These are phyloP conservation scores for Firmiana major DNA, from an alignment of 345 rosid species.

Conservation along the genomic window DNA sequence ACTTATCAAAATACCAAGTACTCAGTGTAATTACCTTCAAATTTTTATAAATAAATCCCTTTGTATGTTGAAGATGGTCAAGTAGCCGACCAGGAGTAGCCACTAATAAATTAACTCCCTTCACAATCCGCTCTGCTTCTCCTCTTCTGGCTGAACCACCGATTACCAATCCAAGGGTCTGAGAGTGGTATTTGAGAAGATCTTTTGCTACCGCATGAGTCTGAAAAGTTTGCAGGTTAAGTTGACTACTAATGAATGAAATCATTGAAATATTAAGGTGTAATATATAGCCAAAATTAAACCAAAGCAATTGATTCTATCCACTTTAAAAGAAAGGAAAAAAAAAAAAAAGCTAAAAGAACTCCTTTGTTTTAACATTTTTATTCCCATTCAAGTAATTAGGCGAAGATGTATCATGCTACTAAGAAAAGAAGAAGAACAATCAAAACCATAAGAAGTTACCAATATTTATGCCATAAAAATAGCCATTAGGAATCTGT, in stretches of 20 bases:
- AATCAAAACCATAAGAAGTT: background rate
- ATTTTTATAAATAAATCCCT: constrained; percentile 77
- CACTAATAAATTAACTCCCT: constrained; percentile 82
- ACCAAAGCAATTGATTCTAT: background rate
- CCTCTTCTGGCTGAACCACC: constrained; percentile 84
- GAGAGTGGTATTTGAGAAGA: constrained; percentile 86
- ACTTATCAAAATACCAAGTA: background rate
- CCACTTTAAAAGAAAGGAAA: background rate
- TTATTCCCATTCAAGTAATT: background rate
- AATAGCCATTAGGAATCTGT: background rate
- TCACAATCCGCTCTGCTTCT: constrained; percentile 80
- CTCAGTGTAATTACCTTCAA: constrained; percentile 56
- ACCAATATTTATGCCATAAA: background rate
- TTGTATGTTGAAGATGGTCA: constrained; percentile 92
- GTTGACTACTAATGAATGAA: background rate
- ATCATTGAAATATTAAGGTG: background rate
- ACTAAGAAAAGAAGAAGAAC: background rate
- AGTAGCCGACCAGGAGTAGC: constrained; percentile 99
- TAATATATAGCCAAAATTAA: background rate
- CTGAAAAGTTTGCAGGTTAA: constrained; percentile 34
- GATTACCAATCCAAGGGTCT: constrained; percentile 80
- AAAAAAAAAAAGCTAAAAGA: background rate
- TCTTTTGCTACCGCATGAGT: constrained; percentile 92
- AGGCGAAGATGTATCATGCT: background rate
- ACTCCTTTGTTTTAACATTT: background rate